phyloP scores from a whole-genome alignment of 1,139 yeast genomes.

The Yamadazyma oceani region DNA sequence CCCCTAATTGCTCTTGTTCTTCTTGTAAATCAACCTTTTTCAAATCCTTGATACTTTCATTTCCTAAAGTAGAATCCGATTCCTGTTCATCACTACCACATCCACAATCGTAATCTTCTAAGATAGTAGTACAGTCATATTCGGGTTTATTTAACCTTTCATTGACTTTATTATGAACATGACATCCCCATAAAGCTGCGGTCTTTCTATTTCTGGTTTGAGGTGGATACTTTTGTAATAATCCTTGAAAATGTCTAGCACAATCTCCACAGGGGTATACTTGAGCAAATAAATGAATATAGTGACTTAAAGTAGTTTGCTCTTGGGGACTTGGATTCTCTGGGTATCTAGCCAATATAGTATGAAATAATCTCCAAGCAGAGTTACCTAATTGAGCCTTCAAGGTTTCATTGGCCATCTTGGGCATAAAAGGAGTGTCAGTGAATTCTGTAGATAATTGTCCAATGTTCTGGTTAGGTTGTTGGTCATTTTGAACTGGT shows the following conservation, averaged over 20 bases:
- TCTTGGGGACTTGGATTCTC: slow-evolving; percentile 70
- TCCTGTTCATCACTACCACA: slow-evolving; percentile 75
- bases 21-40: slow-evolving; percentile 45
- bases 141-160: slow-evolving; percentile 63
- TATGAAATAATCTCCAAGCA: slow-evolving; percentile 86
- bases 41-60: slow-evolving; percentile 40
- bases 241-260: slow-evolving; percentile 81
- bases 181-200: slow-evolving; percentile 97
- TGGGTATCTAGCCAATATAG: slow-evolving; percentile 88
- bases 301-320: slow-evolving; percentile 56
- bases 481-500: slow-evolving; percentile 1
- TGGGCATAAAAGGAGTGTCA: slow-evolving; percentile 75
- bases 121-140: slow-evolving; percentile 80
- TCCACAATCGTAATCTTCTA: slow-evolving; percentile 94
- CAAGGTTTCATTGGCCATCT: slow-evolving; percentile 65
- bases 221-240: slow-evolving; percentile 76
- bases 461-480: background rate
- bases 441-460: slow-evolving; percentile 19
- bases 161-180: slow-evolving; percentile 86
- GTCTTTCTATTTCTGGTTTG: slow-evolving; percentile 74
- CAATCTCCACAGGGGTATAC: slow-evolving; percentile 95
- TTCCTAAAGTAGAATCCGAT: slow-evolving; percentile 37
- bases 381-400: slow-evolving; percentile 82
- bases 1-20: slow-evolving; percentile 42
- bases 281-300: slow-evolving; percentile 63